Evolutionary conservation across 2,329 filamentous ascomycete genomes (phyloP), one percentile per base, ranked within the genome.

Genomic region (Diaporthe citriasiana): DNA sequence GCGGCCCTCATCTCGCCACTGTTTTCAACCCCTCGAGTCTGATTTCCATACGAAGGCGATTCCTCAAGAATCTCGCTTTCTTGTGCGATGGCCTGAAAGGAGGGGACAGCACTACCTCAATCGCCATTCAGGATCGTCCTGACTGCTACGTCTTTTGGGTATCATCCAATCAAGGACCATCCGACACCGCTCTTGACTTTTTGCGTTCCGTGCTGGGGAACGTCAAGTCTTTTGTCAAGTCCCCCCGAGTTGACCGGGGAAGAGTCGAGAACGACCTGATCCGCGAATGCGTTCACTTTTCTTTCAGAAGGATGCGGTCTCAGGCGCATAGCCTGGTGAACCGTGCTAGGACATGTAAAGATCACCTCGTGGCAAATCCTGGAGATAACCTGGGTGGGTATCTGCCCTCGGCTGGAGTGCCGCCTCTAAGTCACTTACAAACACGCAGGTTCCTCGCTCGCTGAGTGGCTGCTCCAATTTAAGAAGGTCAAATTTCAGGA

Each of bases 11-110:
- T 45, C 77, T 50, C 1, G 38, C 76, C 2, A 53, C 47, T 2
- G 71, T 55, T 0, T 55, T 51, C 1, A 53, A 69, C 25, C 53
- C 73, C 35, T 70, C 33, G 42, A 74, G 68, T 33, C 33, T 22
- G 10, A 55, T 74, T 72, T 71, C 71, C 17, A 51, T 73, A 72
- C 74, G 76, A 33, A 76, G 77, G 4, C 76, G 81, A 2, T 84
- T 88, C 35, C 78, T 86, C 0, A 79, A 81, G 5, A 82, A 83
- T 38, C 77, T 88, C 1, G 81, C 85, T 12, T 87, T 84, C 76
- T 76, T 89, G 9, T 87, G 85, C 74, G 87, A 88, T 71, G 83
- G 83, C 63, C 75, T 79, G 0, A 88, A 87, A 75, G 87, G 87
- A 0, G 87, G 87, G 3, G 76, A 79, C 3, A 83, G 83, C 0